Conservation (phyloP, 495 filamentous ascomycete species). For the Ascodesmis nigricans region DNA sequence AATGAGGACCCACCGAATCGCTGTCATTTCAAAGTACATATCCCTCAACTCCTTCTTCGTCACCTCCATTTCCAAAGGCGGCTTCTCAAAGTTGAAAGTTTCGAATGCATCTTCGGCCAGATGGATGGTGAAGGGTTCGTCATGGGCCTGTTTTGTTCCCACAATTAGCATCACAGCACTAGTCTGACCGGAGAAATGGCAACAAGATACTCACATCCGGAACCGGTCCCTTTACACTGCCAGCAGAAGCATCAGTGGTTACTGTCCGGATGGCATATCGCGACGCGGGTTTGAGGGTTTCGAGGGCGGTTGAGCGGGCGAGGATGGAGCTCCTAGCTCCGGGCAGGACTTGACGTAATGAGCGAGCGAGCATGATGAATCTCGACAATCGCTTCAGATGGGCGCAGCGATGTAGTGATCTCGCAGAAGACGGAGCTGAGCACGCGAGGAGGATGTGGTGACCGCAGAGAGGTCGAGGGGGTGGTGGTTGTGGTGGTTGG, state of each 20-base stretch:
- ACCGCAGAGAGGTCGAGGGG: no score
- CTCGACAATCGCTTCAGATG: no score
- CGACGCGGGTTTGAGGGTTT: conserved; percentile 6
- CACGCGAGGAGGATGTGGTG: no score
- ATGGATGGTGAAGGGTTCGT: conserved; percentile 75
- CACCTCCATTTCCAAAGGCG: conserved; percentile 67
- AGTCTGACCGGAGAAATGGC: conserved; percentile 20
- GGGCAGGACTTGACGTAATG: conserved; percentile 11
- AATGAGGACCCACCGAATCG: conserved; percentile 43
- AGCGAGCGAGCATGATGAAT: conserved; percentile 17
- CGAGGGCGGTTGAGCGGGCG: conserved; percentile 4
- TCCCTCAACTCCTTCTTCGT: conserved; percentile 95
- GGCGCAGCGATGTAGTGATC: no score
- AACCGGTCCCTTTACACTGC: conserved; percentile 77
- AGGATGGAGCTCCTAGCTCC: conserved; percentile 9
- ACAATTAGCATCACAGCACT: neutral
- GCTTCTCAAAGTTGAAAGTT: conserved; percentile 95
- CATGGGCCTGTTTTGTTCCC: conserved; percentile 48
- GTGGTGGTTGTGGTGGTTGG: no score
- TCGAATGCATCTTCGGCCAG: conserved; percentile 97
- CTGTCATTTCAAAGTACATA: conserved; percentile 98
- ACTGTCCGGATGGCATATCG: conserved; percentile 46
- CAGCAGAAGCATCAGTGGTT: conserved; percentile 82
- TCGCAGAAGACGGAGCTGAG: no score
- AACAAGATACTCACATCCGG: conserved; percentile 51